phyloP scores from a whole-genome alignment of 345 rosid species.

The Cardamine resedifolia region DNA sequence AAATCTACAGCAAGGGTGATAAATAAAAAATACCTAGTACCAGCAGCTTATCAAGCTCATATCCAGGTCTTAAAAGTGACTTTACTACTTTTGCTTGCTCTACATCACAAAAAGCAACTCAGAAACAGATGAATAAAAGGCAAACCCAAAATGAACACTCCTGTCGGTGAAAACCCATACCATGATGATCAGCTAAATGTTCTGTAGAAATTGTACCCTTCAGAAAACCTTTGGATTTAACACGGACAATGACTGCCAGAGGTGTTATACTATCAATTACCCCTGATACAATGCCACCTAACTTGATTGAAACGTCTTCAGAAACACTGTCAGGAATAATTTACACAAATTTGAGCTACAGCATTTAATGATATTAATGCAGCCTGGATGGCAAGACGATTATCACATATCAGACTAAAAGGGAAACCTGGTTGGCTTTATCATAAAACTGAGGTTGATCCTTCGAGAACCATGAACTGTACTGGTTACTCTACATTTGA shows the following conservation, averaged over 20 bases:
- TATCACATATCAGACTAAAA: slow-evolving; percentile 10
- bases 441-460: slow-evolving; percentile 80
- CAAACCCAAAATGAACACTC: not conserved
- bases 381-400: not conserved
- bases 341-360: slow-evolving; percentile 24
- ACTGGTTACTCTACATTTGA: slow-evolving; percentile 84
- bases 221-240: slow-evolving; percentile 54
- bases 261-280: slow-evolving; percentile 69
- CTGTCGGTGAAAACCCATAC: slow-evolving; percentile 43
- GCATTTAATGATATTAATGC: slow-evolving; percentile 1
- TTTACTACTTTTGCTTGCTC: slow-evolving; percentile 64
- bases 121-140: slow-evolving; percentile 28
- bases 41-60: slow-evolving; percentile 73
- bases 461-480: slow-evolving; percentile 64
- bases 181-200: slow-evolving; percentile 94
- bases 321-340: slow-evolving; percentile 53
- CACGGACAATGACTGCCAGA: slow-evolving; percentile 53
- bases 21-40: slow-evolving; percentile 69
- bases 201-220: slow-evolving; percentile 76
- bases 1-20: not conserved
- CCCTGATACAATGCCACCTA: slow-evolving; percentile 82
- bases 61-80: slow-evolving; percentile 78
- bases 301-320: slow-evolving; percentile 68
- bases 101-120: slow-evolving; percentile 45
- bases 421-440: slow-evolving; percentile 73